Evolutionary conservation across 805 yeast species (phyloP), one percentile per base, ranked within the genome.

Genomic region (Lipomyces mesembrius): DNA sequence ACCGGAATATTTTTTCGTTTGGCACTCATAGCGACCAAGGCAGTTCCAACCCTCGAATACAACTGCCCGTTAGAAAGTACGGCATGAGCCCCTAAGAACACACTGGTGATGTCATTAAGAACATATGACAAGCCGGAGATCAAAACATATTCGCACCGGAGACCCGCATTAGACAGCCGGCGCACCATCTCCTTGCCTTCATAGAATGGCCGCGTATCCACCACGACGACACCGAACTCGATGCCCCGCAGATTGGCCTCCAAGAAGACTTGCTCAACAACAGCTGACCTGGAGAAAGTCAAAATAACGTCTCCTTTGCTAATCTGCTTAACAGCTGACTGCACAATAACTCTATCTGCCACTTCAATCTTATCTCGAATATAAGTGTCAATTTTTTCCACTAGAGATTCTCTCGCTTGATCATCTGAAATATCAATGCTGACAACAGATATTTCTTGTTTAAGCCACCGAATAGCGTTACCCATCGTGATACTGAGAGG

Each of bases 401-500:
- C 79, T 64, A 95, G 81, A 46, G 82, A 79, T 14, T 76, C 78
- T 75, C 91, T 92, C 34, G 97, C 97, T 39, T 83, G 77, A 20
- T 78, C 81, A 65, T 90, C 95, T 34, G 83, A 77, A 37, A 86
- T 81, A 69, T 90, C 96, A 64, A 93, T 87, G 65, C 92, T 88
- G 59, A 94, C 86, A 55, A 85, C 83, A 0, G 97, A 87, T 63
- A 95, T 94, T 77, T 91, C 94, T 80, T 94, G 98, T 75, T 95
- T 95, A 70, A 95, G 83, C 97, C 98, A 93, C 74, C 99, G 86
- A 72, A 95, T 95, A 2, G 98, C 94, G 80, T 93, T 95, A 63
- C 99, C 99, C 99, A 95, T 95, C 0, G 97, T 85, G 1, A 93
- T 90, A 64, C 95, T 87, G 59, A 95, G 82, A 0, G 98, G 98